Evolutionary conservation across 1,284 basidiomycete species (phyloP), one percentile per base, ranked within the genome.

Genomic region (Melampsora abietis-canadensis): DNA sequence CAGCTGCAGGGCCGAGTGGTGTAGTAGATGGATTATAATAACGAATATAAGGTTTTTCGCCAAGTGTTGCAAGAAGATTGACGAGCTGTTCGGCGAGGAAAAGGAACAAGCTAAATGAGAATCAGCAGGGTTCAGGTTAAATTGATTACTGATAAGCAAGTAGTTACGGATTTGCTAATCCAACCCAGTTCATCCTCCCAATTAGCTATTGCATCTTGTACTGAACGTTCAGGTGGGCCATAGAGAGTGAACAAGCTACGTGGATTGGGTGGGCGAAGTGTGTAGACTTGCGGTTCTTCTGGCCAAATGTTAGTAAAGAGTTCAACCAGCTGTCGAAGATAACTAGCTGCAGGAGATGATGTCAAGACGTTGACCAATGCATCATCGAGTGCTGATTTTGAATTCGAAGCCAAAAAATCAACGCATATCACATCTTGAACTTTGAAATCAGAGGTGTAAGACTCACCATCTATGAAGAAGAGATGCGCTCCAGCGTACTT

Each of bases 41-140:
- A 30, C 96, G 90, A 78, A 98, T 91, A 81, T 89, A 90, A 0
- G 96, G 96, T 80, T 90, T 93, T 82, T 99, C 96, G 81, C 94
- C 91, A 66, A 98, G 84, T 0, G 92, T 89, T 30, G 97, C 90
- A 82, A 95, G 93, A 15, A 94, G 84, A 80, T 97, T 97, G 47
- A 92, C 83, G 77, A 97, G 60, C 72, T 67, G 61, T 57, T 62
- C 30, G 57, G 19, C 31, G 21, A 40, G 15, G 17, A 47, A 31
- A 15, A 21, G n/a, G 19, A 30, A 59, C 30, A 44, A 59, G 21
- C 46, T 40, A 21, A 54, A 47, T 21, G 5, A 30, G 57, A 64
- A 48, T 59, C 31, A 59, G 31, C 21, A 59, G 10, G 15, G 30
- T 40, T n/a, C 14, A 21, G 57, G 30, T 44, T 46, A 27, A 30